Percentiles rank a stretch among this genome's conserved stretches.
These are phyloP conservation scores for Podospora pseudoanserina DNA, from an alignment of 495 filamentous ascomycete species.

Conservation along the genomic window DNA sequence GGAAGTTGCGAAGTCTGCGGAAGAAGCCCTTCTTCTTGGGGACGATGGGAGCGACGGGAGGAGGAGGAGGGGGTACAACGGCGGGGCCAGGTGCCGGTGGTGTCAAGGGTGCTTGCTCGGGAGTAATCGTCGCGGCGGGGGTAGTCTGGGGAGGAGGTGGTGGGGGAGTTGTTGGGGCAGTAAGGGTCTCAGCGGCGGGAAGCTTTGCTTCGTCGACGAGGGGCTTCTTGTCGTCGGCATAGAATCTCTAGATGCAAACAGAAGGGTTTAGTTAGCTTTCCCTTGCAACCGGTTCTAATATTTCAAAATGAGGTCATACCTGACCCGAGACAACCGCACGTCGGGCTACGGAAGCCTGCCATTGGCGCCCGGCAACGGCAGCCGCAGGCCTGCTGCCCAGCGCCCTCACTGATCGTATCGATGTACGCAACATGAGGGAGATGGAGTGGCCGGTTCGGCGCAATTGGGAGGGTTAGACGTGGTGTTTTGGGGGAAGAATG, in stretches of 20 bases:
- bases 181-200: constrained; percentile 56
- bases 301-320: constrained; percentile 29
- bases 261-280: constrained; percentile 14
- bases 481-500: constrained; percentile 41
- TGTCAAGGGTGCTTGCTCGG: constrained; percentile 58
- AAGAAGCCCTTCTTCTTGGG: constrained; percentile 70
- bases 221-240: constrained; percentile 54
- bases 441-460: constrained; percentile 46
- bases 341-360: constrained; percentile 43
- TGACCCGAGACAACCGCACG: constrained; percentile 29
- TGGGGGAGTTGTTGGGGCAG: constrained; percentile 47
- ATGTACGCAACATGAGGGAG: constrained; percentile 65
- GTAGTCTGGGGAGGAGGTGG: constrained; percentile 42
- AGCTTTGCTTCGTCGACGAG: constrained; percentile 44
- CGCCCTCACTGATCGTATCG: constrained; percentile 57
- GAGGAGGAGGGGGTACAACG: constrained; percentile 33
- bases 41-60: constrained; percentile 34
- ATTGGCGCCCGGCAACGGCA: constrained; percentile 51
- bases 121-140: constrained; percentile 52
- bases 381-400: constrained; percentile 48
- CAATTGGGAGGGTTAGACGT: constrained; percentile 33
- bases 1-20: constrained; percentile 60
- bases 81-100: constrained; percentile 37
- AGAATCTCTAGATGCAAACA: constrained; percentile 48
- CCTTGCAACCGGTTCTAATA: constrained; percentile 29